Percentiles rank a stretch among this genome's conserved stretches.
These are phyloP conservation scores for Penicillium odoratum DNA, from an alignment of 495 filamentous ascomycete species.

Conservation along the genomic window DNA sequence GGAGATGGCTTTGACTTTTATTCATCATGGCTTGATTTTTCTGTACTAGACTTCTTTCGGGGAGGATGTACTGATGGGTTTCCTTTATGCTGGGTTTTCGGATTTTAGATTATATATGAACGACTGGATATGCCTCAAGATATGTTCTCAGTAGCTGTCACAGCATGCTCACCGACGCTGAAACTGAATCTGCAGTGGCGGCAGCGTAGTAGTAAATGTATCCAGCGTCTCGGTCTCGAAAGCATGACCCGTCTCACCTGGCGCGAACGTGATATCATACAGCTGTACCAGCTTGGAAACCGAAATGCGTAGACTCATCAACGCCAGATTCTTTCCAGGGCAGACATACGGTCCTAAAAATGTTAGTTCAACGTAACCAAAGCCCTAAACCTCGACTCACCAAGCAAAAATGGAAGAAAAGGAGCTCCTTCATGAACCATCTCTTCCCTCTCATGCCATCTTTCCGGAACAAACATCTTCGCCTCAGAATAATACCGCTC, in stretches of 20 bases:
- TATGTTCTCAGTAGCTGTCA: too few species aligned
- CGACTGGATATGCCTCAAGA: neutral
- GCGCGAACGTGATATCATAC: conserved; percentile 5
- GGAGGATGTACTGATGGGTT: neutral
- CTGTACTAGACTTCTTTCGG: neutral
- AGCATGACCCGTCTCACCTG: neutral
- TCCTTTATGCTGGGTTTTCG: neutral
- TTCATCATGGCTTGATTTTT: neutral
- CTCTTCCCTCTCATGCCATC: conserved; percentile 32
- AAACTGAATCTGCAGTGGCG: neutral
- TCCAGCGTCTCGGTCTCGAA: neutral
- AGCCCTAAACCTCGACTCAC: neutral
- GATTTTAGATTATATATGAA: neutral
- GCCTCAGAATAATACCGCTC: conserved; percentile 31
- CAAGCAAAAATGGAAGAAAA: neutral
- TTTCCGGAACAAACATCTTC: conserved; percentile 43
- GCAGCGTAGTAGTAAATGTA: conserved; percentile 4
- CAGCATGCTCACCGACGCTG: neutral
- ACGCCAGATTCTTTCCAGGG: conserved; percentile 52
- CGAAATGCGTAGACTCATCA: conserved; percentile 41
- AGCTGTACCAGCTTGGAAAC: neutral
- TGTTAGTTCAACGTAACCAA: conserved; percentile 26
- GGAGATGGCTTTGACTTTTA: neutral
- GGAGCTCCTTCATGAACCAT: neutral
- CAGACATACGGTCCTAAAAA: conserved; percentile 43